A percentile compares a stretch with the other conserved stretches of the same genome.
Evolutionary conservation across 495 filamentous ascomycete species (phyloP).

Genomic region (Penicillium verhagenii): DNA sequence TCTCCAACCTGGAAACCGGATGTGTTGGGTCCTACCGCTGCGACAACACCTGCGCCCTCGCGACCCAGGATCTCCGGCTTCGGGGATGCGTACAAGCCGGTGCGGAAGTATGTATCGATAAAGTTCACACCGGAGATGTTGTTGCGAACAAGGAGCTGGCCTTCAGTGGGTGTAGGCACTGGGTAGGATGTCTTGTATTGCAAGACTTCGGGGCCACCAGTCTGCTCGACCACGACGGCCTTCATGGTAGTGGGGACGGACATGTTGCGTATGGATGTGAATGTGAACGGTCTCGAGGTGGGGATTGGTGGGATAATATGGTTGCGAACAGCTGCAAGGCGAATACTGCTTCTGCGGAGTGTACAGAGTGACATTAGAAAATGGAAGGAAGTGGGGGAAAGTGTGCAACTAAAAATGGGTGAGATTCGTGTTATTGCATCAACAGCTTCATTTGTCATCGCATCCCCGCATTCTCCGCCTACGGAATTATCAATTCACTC

Average conservation of each 20-base stretch:
- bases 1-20: constrained; percentile 60
- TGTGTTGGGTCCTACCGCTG: constrained; percentile 48
- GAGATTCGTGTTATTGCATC: constrained; percentile 5
- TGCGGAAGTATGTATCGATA: constrained; percentile 87
- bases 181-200: constrained; percentile 72
- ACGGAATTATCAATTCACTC: background rate
- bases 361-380: constrained; percentile 15
- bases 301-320: constrained; percentile 17
- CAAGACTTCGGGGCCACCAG: constrained; percentile 77
- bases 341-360: constrained; percentile 17
- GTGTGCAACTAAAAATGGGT: background rate
- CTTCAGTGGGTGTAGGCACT: constrained; percentile 67
- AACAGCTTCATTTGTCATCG: constrained; percentile 25
- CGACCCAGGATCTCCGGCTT: constrained; percentile 81
- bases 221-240: constrained; percentile 70
- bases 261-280: constrained; percentile 28
- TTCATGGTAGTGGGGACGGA: constrained; percentile 68
- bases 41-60: constrained; percentile 70
- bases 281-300: constrained; percentile 2
- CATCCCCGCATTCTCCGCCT: constrained; percentile 11
- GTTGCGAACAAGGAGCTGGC: constrained; percentile 82
- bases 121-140: constrained; percentile 85
- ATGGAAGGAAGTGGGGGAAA: background rate
- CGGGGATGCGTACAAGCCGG: constrained; percentile 75
- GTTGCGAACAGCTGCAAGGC: constrained; percentile 22